Evolutionary conservation across 305 asterid species (phyloP), one percentile per base, ranked within the genome.

Genomic region (Solanum aculeatissimum): DNA sequence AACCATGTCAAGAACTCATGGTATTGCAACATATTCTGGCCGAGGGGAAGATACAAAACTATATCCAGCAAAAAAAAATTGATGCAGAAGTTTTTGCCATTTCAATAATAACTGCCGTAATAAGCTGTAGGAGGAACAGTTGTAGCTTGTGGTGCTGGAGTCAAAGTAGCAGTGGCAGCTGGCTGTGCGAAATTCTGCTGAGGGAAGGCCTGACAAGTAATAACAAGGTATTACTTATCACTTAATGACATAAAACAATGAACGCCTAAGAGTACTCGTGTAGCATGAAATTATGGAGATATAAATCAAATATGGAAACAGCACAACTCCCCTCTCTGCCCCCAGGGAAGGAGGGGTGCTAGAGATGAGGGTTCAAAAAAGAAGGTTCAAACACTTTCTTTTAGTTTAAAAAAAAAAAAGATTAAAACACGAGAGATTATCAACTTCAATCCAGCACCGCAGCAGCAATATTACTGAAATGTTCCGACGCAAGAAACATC

Each of bases 111-210:
- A 85, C 87, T 88, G 78, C 91, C 65, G 54, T 95, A 94, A 87
- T 94, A 95, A 27, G 96, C 63, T n/a, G 96, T 86, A 2, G 94
- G 90, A n/a, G 95, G 88, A 35, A 89, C 95, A 25, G 95, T 89
- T 69, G 94, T 89, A 32, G 91, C 85, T 79, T 71, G 49, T 69
- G 85, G 85, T n/a, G 92, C 92, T 7, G 96, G 93, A 80, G 95
- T 66, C 90, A 89, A 66, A 6, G 94, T 43, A 32, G 94, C 88
- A 23, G 94, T 91, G 8, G 91, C 88, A 27, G 94, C 92, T 11
- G 96, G 89, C 84, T 91, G 98, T 7, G 92, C 92, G 78, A 94
- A 96, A 82, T 89, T 90, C 89, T 91, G 98, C 86, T 91, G 97
- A 54, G 91, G 90, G 74, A 85, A 90, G 79, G 93, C 92, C 93